Conservation (phyloP, 306 rosid species). For the Fragaria ananassa region DNA sequence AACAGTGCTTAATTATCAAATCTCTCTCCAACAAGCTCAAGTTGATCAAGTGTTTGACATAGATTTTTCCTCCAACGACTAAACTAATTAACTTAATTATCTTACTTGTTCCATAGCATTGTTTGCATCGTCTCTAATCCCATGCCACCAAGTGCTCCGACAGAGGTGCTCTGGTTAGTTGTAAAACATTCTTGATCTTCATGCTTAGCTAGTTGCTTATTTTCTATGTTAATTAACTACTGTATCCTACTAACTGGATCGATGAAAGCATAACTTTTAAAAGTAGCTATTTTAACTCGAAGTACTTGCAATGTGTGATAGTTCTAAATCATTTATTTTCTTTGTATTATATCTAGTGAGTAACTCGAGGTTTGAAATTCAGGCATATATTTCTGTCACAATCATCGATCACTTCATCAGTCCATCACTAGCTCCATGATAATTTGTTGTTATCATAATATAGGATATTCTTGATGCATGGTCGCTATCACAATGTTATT, state of each 20-base stretch:
- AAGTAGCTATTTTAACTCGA: constrained; percentile 6
- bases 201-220: constrained; percentile 1
- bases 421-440: neutral
- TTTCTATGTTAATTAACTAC: constrained; percentile 20
- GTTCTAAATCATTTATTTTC: constrained; percentile 14
- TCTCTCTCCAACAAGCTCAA: neutral
- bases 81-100: constrained; percentile 34
- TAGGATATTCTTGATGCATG: constrained; percentile 4
- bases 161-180: constrained; percentile 16
- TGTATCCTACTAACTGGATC: constrained; percentile 13
- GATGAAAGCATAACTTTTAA: neutral
- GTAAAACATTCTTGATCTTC: neutral
- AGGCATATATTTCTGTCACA: constrained; percentile 1
- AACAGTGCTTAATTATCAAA: neutral
- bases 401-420: constrained; percentile 18
- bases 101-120: constrained; percentile 31
- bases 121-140: constrained; percentile 42
- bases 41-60: constrained; percentile 27
- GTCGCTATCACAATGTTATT: neutral
- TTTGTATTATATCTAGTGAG: constrained; percentile 25
- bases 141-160: constrained; percentile 35
- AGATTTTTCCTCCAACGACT: constrained; percentile 51
- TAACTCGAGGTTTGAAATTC: constrained; percentile 24
- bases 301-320: neutral
- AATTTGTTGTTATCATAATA: constrained; percentile 19